Base-by-base conservation (phyloP, 192 early-diverging fungal genomes). In the Coemansia sp. region DNA sequence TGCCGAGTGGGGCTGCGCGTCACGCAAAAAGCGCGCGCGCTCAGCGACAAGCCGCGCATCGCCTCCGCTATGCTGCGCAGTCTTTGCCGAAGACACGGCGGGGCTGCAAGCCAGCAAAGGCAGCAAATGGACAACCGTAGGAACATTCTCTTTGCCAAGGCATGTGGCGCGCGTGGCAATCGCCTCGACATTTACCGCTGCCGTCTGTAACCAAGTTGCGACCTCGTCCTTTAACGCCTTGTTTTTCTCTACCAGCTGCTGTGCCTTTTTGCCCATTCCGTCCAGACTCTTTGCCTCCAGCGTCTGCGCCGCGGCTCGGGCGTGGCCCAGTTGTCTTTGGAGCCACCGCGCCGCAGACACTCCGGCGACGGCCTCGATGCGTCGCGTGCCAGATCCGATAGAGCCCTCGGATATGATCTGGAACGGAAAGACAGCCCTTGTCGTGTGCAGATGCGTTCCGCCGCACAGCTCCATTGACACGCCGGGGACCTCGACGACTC, bases 391-490 rank as follows among this genome's bases (percentile, higher is more conserved):
- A 81, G 97, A 94, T 67, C 93, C 92, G 65, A 98, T 91, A 60
- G 89, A 91, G 25, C 82, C 65, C 67, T 98, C 97, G 61, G 94
- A 88, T 28, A 94, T 71, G 54, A 97, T 87, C 29, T 85, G 84
- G 70, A 95, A 89, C 35, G 86, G 82, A 76, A 90, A 95, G 62
- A 97, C 95, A 24, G 91, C 91, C 1, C 89, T 83, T 0, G 97
- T 96, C 71, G 86, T 84, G 34, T 80, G 84, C 68, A 97, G 89
- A 63, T 98, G 97, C 20, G 95, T 98, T 61, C 97, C 97, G 71
- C 97, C 93, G 72, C 97, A 98, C 69, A 98, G 93, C 72, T 98
- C 97, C 62, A 95, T 83, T 32, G 91, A 93, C 45, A 85, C 83
- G n/a, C 82, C 80, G 8, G 79, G 64, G 86, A 95, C 91, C 46